Base-by-base conservation (phyloP, 2,329 filamentous ascomycete species). In the Ambrosiella cleistominuta region DNA sequence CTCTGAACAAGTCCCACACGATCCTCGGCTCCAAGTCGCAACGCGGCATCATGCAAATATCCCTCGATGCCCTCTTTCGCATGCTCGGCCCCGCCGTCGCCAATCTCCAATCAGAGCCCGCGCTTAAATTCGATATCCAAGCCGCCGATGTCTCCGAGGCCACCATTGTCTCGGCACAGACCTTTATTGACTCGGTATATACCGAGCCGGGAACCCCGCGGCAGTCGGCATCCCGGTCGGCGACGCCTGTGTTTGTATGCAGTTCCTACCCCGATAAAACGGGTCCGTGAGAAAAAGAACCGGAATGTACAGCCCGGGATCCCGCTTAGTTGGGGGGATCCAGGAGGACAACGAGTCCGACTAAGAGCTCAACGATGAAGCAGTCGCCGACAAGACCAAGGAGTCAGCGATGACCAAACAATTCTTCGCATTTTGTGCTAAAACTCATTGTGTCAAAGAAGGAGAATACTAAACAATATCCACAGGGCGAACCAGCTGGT, bases 11-110 rank as follows among this genome's bases (percentile, higher is more conserved):
- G 91, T 94, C 88, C 62, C 91, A 98, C 69, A 98, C 93, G 0
- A 95, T 97, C 61, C 79, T 98, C 13, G 93, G 93, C 58, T 94
- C 88, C 11, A 85, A 83, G 64, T 81, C 79, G 19, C 87, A 96
- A 69, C 84, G 91, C 63, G 93, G 93, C 62, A 73, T 98, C 57
- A 95, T 89, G 0, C 93, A 98, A 69, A 83, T 98, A 66, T 80
- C 88, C 0, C 82, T 98, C 57, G 91, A 97, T 66, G 79, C 94
- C 45, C 77, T 97, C 54, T 98, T 94, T 71, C 82, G 84, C 62
- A 91, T 86, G 50, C 81, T 95, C 55, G 81, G 81, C 60, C 72
- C 79, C 15, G 85, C 83, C 60, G 80, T 94, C 57, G 80, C 86
- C 63, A 81, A 86, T 56, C 71, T 76, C 27, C 72, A 72, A 27